Conservation (phyloP, 108 stramenopile species). For the Nitzschia sp. region DNA sequence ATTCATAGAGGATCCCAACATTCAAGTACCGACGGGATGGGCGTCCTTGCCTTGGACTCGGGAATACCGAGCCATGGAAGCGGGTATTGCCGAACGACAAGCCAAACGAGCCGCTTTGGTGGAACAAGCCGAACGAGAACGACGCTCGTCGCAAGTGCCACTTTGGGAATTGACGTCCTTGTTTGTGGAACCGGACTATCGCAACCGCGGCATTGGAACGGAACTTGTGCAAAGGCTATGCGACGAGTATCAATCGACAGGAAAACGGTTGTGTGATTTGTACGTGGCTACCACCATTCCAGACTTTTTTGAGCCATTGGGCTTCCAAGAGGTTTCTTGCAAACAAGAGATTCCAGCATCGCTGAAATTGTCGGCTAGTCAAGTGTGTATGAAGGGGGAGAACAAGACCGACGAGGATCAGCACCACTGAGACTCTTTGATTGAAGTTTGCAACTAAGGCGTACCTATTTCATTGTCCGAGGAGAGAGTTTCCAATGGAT, state of each 20-base stretch:
- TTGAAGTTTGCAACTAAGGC: too few species aligned
- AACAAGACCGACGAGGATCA: too few species aligned
- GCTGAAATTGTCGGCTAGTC: background rate
- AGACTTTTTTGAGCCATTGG: background rate
- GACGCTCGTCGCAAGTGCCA: background rate
- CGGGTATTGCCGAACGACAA: constrained; percentile 8
- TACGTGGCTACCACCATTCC: background rate
- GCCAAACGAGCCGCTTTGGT: constrained; percentile 9
- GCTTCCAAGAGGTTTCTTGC: background rate
- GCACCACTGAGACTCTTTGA: too few species aligned
- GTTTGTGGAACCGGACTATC: constrained; percentile 25
- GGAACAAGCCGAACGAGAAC: background rate
- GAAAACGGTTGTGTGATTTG: background rate
- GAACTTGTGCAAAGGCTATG: constrained; percentile 22
- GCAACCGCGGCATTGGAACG: constrained; percentile 25
- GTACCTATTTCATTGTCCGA: too few species aligned
- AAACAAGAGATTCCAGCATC: background rate
- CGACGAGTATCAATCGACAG: background rate
- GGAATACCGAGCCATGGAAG: constrained; percentile 32
- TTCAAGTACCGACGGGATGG: constrained; percentile 35
- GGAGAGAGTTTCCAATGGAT: too few species aligned
- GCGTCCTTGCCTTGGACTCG: constrained; percentile 46
- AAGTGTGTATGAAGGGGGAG: background rate
- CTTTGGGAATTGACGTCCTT: constrained; percentile 43
- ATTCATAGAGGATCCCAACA: constrained; percentile 40